phyloP scores from a whole-genome alignment of 495 filamentous ascomycete species.

The Neurospora sp. region DNA sequence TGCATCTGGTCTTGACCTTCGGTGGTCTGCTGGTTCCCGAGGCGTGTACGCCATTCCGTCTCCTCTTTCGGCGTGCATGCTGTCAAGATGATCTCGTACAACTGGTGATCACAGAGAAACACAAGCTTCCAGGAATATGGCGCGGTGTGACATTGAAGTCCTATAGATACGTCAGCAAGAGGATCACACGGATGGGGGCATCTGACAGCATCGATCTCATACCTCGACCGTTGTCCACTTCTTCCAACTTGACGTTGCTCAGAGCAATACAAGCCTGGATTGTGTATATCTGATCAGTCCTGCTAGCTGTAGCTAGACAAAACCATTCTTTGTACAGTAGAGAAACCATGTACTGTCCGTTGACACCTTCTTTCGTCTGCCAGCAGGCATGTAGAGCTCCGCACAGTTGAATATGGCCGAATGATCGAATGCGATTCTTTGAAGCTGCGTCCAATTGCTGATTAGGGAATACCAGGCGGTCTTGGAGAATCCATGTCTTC shows the following conservation, averaged over 20 bases:
- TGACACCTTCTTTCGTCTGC: slow-evolving; percentile 52
- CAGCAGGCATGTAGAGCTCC: slow-evolving; percentile 82
- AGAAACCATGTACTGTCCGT: slow-evolving; percentile 77
- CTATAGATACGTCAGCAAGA: slow-evolving; percentile 32
- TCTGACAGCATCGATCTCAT: slow-evolving; percentile 9
- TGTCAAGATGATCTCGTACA: slow-evolving; percentile 79
- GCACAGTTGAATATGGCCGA: slow-evolving; percentile 77
- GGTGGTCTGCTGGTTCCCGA: slow-evolving; percentile 31
- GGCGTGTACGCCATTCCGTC: slow-evolving; percentile 56
- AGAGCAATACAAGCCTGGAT: slow-evolving; percentile 68
- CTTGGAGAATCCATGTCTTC: slow-evolving; percentile 69
- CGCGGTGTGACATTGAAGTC: slow-evolving; percentile 75
- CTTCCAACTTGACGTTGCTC: slow-evolving; percentile 60
- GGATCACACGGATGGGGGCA: background rate
- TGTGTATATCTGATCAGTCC: slow-evolving; percentile 51
- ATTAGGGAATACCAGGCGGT: slow-evolving; percentile 61
- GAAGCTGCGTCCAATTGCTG: slow-evolving; percentile 40
- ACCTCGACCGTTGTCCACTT: slow-evolving; percentile 78
- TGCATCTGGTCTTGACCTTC: slow-evolving; percentile 35
- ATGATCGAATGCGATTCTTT: slow-evolving; percentile 52
- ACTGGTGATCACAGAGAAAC: slow-evolving; percentile 65
- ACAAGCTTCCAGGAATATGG: slow-evolving; percentile 89
- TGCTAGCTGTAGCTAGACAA: slow-evolving; percentile 58
- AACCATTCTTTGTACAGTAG: slow-evolving; percentile 77
- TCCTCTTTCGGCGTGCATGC: slow-evolving; percentile 80